These are phyloP conservation scores for Ogataea paraovalis DNA, from an alignment of 805 yeast genomes.

Conservation along the genomic window DNA sequence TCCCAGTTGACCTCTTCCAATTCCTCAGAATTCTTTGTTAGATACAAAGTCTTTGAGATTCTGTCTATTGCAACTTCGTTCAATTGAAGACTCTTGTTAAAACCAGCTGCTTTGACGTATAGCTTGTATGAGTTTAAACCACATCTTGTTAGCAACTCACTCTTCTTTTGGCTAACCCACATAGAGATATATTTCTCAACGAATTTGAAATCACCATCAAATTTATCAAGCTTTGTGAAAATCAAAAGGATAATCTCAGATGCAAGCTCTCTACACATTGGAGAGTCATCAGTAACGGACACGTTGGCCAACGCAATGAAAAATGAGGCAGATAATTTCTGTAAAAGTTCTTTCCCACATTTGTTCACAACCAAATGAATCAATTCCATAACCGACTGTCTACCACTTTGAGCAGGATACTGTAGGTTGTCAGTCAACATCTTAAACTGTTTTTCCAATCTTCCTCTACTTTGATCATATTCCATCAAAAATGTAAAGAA, in stretches of 20 bases:
- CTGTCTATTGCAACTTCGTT: constrained; percentile 27
- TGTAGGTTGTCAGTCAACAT: constrained; percentile 74
- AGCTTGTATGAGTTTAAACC: constrained; percentile 71
- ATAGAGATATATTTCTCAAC: constrained; percentile 43
- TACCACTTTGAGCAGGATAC: constrained; percentile 82
- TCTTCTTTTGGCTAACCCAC: constrained; percentile 61
- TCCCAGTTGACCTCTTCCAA: constrained; percentile 63
- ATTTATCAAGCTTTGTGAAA: constrained; percentile 42
- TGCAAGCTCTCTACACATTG: constrained; percentile 83
- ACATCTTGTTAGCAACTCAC: constrained; percentile 56
- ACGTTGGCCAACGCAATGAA: constrained; percentile 80
- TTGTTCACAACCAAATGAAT: constrained; percentile 66
- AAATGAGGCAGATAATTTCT: constrained; percentile 66
- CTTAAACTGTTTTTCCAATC: constrained; percentile 77
- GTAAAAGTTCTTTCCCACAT: constrained; percentile 54
- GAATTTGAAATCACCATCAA: constrained; percentile 23
- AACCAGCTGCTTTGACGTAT: constrained; percentile 47
- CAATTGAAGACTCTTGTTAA: constrained; percentile 27
- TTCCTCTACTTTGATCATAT: constrained; percentile 87
- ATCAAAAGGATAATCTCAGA: constrained; percentile 53
- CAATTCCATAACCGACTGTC: constrained; percentile 88
- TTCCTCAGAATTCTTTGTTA: constrained; percentile 35
- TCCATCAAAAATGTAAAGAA: constrained; percentile 87
- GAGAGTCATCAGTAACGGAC: constrained; percentile 69
- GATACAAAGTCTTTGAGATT: constrained; percentile 15